Base-by-base conservation (phyloP, 1,284 basidiomycete species). In the Tilletia walkeri region DNA sequence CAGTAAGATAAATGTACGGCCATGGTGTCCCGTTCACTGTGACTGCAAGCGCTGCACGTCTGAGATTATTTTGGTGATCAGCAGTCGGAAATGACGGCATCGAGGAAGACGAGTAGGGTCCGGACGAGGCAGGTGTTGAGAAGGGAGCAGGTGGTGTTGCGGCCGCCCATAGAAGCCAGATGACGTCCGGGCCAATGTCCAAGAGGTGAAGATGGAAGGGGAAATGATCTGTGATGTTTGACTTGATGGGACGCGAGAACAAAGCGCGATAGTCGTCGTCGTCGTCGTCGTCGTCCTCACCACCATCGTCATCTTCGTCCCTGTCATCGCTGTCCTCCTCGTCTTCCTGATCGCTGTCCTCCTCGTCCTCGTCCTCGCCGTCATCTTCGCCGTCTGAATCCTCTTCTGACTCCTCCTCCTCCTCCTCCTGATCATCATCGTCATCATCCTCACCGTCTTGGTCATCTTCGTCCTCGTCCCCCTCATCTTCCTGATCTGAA, bases 131-230 rank as follows among this genome's bases (percentile, higher is more conserved):
- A 12, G 59, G 3, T 38, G n/a, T 2, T 39, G 59, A 12, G 2
- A 41, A 39, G 12, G 59, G 59, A 18, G 39, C 59, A 6, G 30
- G 34, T 16, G 59, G 36, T 18, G 59, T 34, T 41, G 59, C 59
- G 1, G 36, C 59, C 3, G 59, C 59, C 59, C 59, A 63, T 1
- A 63, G 59, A 24, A 63, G 59, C 36, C 30, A 63, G 59, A 63
- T 63, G 34, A 34, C 34, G 59, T 63, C 59, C 6, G 59, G 18
- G 14, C 38, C 59, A 16, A 63, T 41, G 14, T 63, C 59, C 6
- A 63, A 36, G 34, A 63, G 59, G 38, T 63, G 59, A 7, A 63
- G 34, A 36, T 63, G 59, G 16, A 63, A 63, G 12, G 59, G 59
- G n/a, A 39, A 63, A 34, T 63, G 54, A 5, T 56, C 54, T 20